Evolutionary conservation across 306 rosid species (phyloP).

Genomic region (Malus asiatica): DNA sequence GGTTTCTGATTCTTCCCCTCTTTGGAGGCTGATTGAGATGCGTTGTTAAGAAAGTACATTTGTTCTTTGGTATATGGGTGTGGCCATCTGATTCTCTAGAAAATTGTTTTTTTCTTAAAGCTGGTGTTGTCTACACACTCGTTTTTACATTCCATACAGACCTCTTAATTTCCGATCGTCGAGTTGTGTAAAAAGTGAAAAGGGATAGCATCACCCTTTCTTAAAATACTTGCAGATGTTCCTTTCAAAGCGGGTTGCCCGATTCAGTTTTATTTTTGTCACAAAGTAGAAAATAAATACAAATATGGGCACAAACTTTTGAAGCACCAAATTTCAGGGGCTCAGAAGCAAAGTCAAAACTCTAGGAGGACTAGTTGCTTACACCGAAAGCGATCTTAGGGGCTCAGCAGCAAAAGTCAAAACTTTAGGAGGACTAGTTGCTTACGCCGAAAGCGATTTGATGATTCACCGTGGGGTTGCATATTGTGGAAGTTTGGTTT

Average conservation of each 20-base stretch:
- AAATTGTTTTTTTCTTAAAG: not conserved
- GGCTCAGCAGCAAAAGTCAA: not conserved
- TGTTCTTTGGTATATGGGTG: not conserved
- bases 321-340: not conserved
- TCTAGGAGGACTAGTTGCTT: not conserved
- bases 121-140: too few relatives aligned
- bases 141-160: too few relatives aligned
- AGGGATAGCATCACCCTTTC: too few relatives aligned
- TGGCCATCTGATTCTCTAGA: not conserved
- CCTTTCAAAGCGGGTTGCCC: not conserved
- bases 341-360: not conserved
- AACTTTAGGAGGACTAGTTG: not conserved
- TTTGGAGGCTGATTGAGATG: not conserved
- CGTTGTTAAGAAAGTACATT: not conserved
- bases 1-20: not conserved
- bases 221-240: not conserved
- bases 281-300: not conserved
- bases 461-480: not conserved
- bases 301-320: not conserved
- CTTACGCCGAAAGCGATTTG: conserved; percentile 11
- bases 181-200: too few relatives aligned
- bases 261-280: not conserved
- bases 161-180: too few relatives aligned
- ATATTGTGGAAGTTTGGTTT: not conserved
- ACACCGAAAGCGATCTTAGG: not conserved